A percentile compares a stretch with the other conserved stretches of the same genome.
Evolutionary conservation across 371 early-diverging fungal species (phyloP).

Genomic region (Apophysomyces variabilis): DNA sequence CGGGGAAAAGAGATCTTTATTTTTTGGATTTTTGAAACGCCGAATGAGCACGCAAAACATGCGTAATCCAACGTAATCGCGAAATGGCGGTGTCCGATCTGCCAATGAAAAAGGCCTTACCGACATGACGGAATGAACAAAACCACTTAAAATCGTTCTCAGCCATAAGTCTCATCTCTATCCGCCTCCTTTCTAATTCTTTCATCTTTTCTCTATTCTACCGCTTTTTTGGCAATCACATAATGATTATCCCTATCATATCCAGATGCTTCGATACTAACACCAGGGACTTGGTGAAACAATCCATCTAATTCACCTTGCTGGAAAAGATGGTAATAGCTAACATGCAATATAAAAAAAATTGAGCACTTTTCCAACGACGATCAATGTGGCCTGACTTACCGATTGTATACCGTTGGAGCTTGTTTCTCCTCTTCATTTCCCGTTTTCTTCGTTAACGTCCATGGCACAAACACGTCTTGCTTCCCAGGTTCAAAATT

Average conservation of each 20-base stretch:
- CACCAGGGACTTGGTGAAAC: constrained; percentile 48
- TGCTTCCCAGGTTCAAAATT: constrained; percentile 81
- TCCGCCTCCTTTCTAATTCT: too few species aligned
- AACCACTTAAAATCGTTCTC: too few species aligned
- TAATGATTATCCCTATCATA: constrained; percentile 97
- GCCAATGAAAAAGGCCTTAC: too few species aligned
- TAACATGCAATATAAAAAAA: not conserved
- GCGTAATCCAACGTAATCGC: not conserved
- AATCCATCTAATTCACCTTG: constrained; percentile 85
- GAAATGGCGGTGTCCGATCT: not conserved
- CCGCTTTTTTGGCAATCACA: constrained; percentile 50
- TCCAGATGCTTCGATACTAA: constrained; percentile 66
- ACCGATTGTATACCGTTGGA: constrained; percentile 60
- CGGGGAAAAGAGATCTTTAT: constrained; percentile 6
- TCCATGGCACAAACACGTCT: constrained; percentile 97
- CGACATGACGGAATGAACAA: too few species aligned
- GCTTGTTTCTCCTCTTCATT: constrained; percentile 15
- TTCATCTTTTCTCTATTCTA: not conserved
- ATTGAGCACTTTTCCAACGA: too few species aligned
- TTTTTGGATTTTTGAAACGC: not conserved
- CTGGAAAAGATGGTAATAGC: constrained; percentile 94
- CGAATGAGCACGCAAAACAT: not conserved
- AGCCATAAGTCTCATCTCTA: too few species aligned
- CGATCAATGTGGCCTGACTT: not conserved
- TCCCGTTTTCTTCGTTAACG: constrained; percentile 45